Base-by-base conservation (phyloP, 345 rosid genomes). In the Durio zibethinus region DNA sequence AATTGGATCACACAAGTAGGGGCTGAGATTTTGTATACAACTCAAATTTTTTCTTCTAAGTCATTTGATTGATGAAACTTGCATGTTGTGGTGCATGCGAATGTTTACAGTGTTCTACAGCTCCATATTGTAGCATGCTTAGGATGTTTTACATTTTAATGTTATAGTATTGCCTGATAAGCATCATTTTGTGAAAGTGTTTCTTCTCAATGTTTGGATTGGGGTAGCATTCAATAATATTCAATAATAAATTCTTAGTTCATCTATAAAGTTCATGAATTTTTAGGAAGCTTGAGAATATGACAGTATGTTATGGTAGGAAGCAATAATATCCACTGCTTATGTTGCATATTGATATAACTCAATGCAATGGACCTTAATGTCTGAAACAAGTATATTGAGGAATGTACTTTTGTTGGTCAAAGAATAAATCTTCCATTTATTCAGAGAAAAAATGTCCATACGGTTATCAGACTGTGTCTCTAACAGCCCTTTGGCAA, bases 21-120 rank as follows among this genome's bases (percentile, higher is more conserved):
- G 10, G 40, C 18, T 71, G n/a, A 50, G 43, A 50, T 33, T 31
- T 31, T 71, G 60, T 10, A 33, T 31, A 71, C 42, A 29, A 31
- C 25, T 50, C 57, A 0, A 14, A 35, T 52, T 36, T 20, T 18
- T 61, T 20, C 12, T 73, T 72, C 20, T 48, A n/a, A 57, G 12
- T 40, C 43, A 45, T 72, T 80, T 36, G 47, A 2, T 35, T 72
- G 48, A 35, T 72, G 31, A 54, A 73, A 38, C 35, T 73, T 73
- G 76, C 21, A n/a, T 36, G 5, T 35, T 54, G 33, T 36, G 35
- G 35, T 23, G 35, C 35, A 14, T 54, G 21, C 29, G 12, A 73
- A 52, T 11, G 4, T 52, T 72, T 33, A 52, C n/a, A 23, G 15
- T 29, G 59, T 48, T 70, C 25, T 47, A 48, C 25, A 35, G 25